Conservation (phyloP, 2,329 filamentous ascomycete species). For the Diaporthe caulivora region DNA sequence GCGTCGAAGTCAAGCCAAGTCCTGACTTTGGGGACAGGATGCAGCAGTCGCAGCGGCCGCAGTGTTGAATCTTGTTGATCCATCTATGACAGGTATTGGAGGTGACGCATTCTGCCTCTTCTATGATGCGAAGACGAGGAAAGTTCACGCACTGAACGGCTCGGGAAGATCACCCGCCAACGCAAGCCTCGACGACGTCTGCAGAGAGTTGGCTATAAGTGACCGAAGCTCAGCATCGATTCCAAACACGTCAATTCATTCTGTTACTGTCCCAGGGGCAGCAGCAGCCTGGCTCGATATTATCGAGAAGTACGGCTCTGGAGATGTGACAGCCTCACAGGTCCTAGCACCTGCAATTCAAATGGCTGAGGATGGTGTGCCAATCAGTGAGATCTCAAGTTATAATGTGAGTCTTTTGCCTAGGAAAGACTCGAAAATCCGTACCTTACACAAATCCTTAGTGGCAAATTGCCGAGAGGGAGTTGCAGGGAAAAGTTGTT, state of each 20-base stretch:
- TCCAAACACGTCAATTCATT: constrained; percentile 79
- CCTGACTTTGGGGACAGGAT: constrained; percentile 68
- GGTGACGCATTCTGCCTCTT: constrained; percentile 96
- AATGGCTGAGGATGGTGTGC: constrained; percentile 34
- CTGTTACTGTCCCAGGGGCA: constrained; percentile 79
- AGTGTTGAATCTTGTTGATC: constrained; percentile 90
- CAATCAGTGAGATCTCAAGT: constrained; percentile 79
- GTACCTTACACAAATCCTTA: neutral
- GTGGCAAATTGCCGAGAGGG: constrained; percentile 44
- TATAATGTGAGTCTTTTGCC: constrained; percentile 78
- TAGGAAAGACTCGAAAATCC: constrained; percentile 45
- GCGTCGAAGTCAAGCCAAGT: neutral
- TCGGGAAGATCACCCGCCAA: constrained; percentile 82
- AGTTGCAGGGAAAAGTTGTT: constrained; percentile 41
- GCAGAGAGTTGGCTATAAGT: constrained; percentile 74
- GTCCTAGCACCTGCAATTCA: constrained; percentile 31
- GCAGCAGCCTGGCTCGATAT: constrained; percentile 42
- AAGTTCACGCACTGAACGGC: constrained; percentile 89
- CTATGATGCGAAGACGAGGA: constrained; percentile 84
- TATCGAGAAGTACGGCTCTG: constrained; percentile 33
- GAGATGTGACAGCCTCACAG: neutral
- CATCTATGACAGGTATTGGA: constrained; percentile 89
- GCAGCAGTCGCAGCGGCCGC: constrained; percentile 92
- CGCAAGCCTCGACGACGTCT: constrained; percentile 77
- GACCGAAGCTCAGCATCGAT: constrained; percentile 71